phyloP scores from a whole-genome alignment of 2,329 filamentous ascomycete genomes.

The Lachnum nothofagi region DNA sequence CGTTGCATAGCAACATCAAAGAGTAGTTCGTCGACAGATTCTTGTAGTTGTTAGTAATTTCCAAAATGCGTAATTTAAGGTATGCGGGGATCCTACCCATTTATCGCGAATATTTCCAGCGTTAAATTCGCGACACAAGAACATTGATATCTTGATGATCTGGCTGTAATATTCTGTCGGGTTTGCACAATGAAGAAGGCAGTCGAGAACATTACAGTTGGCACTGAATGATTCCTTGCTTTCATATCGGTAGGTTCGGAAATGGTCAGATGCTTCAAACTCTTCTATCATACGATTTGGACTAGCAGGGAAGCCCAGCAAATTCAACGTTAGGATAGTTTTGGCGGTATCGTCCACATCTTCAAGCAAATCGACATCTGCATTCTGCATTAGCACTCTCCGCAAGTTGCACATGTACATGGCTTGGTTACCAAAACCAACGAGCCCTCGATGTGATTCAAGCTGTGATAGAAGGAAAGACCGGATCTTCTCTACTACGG shows the following conservation, averaged over 20 bases:
- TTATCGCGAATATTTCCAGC: neutral
- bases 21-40: neutral
- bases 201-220: neutral
- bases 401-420: neutral
- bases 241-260: constrained; percentile 3
- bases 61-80: neutral
- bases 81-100: neutral
- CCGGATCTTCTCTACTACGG: neutral
- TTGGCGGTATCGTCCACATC: neutral
- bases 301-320: neutral
- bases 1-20: neutral
- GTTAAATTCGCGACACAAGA: neutral
- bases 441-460: neutral
- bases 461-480: neutral
- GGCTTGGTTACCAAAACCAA: neutral
- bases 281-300: neutral
- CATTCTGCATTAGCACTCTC: neutral
- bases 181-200: neutral
- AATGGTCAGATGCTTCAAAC: neutral
- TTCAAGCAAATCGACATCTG: neutral
- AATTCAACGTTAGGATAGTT: neutral
- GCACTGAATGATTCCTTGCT: neutral
- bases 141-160: neutral
- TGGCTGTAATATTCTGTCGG: neutral
- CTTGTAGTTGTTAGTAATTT: neutral